Base-by-base conservation (phyloP, 441 rosid species). In the Eutrema salsugineum region DNA sequence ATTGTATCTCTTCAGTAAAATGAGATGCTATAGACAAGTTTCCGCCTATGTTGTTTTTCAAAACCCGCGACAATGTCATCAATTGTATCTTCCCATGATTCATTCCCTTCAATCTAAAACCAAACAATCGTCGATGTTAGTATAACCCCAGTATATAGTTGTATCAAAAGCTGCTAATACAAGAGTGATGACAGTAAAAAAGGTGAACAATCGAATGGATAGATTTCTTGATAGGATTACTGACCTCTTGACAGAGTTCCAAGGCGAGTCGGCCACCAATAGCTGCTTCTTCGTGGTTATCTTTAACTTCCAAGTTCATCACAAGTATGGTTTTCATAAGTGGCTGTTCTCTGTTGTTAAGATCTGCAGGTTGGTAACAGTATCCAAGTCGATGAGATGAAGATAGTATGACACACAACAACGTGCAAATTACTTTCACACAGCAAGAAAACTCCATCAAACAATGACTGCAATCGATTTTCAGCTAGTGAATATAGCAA, bases 211-310 rank as follows among this genome's bases (percentile, higher is more conserved):
- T 42, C 1, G 8, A 44, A 63, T n/a, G 8, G 39, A 19, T 16
- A 17, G 6, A 8, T 17, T 17, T 20, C 3, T 9, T 47, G 4
- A 1, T 40, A 15, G 35, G 55, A 8, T 66, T 35, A 62, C 54
- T 42, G 33, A 89, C 96, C 90, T 87, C 91, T 80, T 84, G 91
- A 80, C 98, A 94, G 50, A 94, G 86, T 71, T 94, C 97, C 73
- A 89, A 79, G 54, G 94, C 80, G 36, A 88, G 91, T 46, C 87
- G 87, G 68, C 85, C 98, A 64, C 98, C 98, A 6, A 83, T 67
- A 8, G 98, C 97, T 48, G 97, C 98, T 79, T 91, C 98, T 73
- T 94, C 97, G 22, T 94, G 98, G 81, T 89, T 93, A 68, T 93
- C 98, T 84, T 91, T 94, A 33, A 94, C 98, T 73, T 94, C 98